Base-by-base conservation (phyloP, 164 flowering plant species). In the Sextonia rubra region DNA sequence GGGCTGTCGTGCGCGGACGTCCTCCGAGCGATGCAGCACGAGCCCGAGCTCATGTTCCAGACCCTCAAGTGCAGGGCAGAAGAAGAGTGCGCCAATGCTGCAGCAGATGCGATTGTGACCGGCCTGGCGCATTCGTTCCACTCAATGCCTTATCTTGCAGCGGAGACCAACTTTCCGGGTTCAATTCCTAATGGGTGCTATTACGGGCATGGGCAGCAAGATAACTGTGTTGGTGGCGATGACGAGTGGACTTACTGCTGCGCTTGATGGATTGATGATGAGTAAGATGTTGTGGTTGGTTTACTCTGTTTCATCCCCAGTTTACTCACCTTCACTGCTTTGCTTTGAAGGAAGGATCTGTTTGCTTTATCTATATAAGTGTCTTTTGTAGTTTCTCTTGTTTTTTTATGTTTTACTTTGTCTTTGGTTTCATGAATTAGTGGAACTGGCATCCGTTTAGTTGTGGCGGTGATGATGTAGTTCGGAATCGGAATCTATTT, bases 31-130 rank as follows among this genome's bases (percentile, higher is more conserved):
- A 91, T 93, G 99, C 99, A 92, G 88, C 95, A 96, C 72, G 97
- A 96, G 90, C 99, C 99, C 24, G 91, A 90, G 87, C 83, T 93
- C 75, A 96, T 96, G 99, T 92, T 93, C 72, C 84, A 91, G 88
- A 78, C 91, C 3, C 95, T 96, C 81, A 92, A 88, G 94, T 90
- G 88, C 80, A 83, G 99, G 14, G 89, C 81, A 2, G 95, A 87
- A 81, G 98, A 93, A 26, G 30, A 26, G 26, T 25, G 11, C 25
- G 68, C 37, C 49, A 18, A 20, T 77, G 68, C 3, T 71, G 70
- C 62, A 73, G 56, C 48, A 73, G 17, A 15, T 52, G 79, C 84
- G 8, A 22, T 92, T 61, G 92, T 86, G 20, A 78, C 73, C 64
- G 81, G 89, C 47, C 84, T 94, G 3, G 92, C 88, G 25, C 80